These are phyloP conservation scores for Dactylellina drechsleri DNA, from an alignment of 2,329 filamentous ascomycete genomes.

Conservation along the genomic window DNA sequence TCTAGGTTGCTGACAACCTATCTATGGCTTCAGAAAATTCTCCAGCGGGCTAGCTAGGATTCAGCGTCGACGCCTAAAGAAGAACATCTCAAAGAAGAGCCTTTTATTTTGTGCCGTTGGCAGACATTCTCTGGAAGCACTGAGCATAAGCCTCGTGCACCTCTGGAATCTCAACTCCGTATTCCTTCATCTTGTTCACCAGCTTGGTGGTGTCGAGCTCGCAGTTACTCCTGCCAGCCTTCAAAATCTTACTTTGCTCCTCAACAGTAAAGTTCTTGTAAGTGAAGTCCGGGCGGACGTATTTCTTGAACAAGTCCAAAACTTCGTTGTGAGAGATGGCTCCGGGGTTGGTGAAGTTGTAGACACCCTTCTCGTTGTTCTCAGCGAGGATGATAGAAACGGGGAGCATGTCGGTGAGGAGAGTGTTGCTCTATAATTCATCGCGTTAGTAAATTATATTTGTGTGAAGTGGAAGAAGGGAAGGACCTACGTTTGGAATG, in stretches of 20 bases:
- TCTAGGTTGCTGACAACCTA: not conserved
- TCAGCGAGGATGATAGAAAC: slow-evolving; percentile 71
- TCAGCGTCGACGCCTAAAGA: too few relatives aligned
- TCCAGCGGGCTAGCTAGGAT: too few relatives aligned
- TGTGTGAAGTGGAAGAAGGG: not conserved
- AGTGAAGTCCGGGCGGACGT: slow-evolving; percentile 70
- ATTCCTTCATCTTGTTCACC: slow-evolving; percentile 70
- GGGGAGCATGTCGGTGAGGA: slow-evolving; percentile 73
- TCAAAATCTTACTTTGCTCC: slow-evolving; percentile 74
- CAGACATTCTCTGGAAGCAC: slow-evolving; percentile 74
- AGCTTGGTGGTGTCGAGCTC: slow-evolving; percentile 72
- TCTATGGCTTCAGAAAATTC: not conserved
- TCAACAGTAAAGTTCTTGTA: slow-evolving; percentile 75
- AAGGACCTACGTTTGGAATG: slow-evolving; percentile 69
- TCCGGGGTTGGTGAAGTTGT: slow-evolving; percentile 74
- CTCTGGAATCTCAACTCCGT: slow-evolving; percentile 70
- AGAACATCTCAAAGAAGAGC: too few relatives aligned
- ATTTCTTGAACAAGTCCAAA: slow-evolving; percentile 71
- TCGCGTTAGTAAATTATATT: not conserved
- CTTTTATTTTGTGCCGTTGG: slow-evolving; percentile 65
- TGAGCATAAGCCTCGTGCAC: slow-evolving; percentile 69
- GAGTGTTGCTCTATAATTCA: slow-evolving; percentile 66
- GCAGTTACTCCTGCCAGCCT: slow-evolving; percentile 75
- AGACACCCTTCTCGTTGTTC: slow-evolving; percentile 71
- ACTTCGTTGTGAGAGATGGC: slow-evolving; percentile 78